Base-by-base conservation (phyloP, 2,329 filamentous ascomycete genomes). In the Colletotrichum cordylinicola region DNA sequence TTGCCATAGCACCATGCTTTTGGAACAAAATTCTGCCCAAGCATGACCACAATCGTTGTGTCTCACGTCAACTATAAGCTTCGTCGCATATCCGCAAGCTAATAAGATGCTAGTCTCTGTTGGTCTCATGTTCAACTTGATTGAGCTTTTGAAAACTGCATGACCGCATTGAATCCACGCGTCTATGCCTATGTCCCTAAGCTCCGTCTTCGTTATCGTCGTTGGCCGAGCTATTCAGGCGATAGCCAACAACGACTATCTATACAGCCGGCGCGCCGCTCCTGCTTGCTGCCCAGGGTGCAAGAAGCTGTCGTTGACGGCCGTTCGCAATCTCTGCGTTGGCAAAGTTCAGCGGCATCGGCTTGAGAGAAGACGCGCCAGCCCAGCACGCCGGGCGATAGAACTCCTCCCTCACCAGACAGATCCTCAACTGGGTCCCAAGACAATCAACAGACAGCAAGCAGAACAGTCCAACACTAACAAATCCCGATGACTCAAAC, bases 381-480 rank as follows among this genome's bases (percentile, higher is more conserved):
- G 64, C 74, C 58, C 29, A 27, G 43, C 16, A 37, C 65, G 58
- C 74, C 68, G 70, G 37, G 39, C 27, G 39, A 69, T 33, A 76
- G 15, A 76, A 65, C 43, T 21, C 35, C 24, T 58, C 70, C 56
- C 39, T 66, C 58, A 29, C 21, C 62, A 73, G 65, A 70, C 48
- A 52, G 35, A 66, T 64, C n/a, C 58, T 76, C 74, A 74, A 74
- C 74, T 16, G 35, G 56, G 29, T 76, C 60, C 35, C 64, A 69
- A 75, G 70, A 76, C 52, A 76, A 73, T 56, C 69, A 71, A 60
- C 67, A 77, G 74, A 72, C 74, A 74, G 67, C 52, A 75, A 72
- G 35, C 67, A 70, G 61, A 75, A 67, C 72, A 75, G 67, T 27
- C 60, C 71, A 75, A 76, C 67, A 75, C 67, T 66, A 62, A 33